Percentiles rank a stretch among this genome's conserved stretches.
These are phyloP conservation scores for Protea cynaroides DNA, from an alignment of 164 flowering plant species.

Conservation along the genomic window DNA sequence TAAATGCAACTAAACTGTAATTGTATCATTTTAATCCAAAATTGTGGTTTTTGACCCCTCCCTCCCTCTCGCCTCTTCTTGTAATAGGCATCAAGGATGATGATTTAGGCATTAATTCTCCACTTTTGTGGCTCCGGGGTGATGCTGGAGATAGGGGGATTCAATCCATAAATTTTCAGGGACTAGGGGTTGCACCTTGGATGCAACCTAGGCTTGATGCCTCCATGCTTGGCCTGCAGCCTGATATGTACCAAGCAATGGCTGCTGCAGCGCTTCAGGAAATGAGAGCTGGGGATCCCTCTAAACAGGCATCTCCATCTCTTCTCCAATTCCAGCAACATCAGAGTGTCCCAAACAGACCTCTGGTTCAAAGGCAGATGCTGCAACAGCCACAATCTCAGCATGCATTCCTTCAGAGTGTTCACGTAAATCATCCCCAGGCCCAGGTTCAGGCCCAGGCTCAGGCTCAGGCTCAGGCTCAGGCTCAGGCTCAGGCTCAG, in stretches of 20 bases:
- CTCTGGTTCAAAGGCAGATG: slow-evolving; percentile 60
- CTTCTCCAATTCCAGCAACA: slow-evolving; percentile 66
- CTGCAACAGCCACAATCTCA: slow-evolving; percentile 60
- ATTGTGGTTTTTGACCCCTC: not conserved
- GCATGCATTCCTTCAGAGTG: slow-evolving; percentile 37
- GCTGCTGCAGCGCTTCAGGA: slow-evolving; percentile 87
- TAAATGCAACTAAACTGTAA: not conserved
- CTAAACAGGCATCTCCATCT: slow-evolving; percentile 47
- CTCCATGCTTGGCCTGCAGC: slow-evolving; percentile 66
- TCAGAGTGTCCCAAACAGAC: slow-evolving; percentile 33
- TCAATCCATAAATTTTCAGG: slow-evolving; percentile 75
- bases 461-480: slow-evolving; percentile 9
- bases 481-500: slow-evolving; percentile 12
- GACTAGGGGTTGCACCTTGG: slow-evolving; percentile 71
- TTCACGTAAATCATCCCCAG: slow-evolving; percentile 42
- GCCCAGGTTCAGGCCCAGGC: slow-evolving; percentile 25
- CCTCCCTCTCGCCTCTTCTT: not conserved
- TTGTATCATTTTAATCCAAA: not conserved
- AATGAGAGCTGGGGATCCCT: slow-evolving; percentile 56
- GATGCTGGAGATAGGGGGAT: slow-evolving; percentile 61
- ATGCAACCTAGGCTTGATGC: slow-evolving; percentile 84
- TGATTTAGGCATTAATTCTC: slow-evolving; percentile 70
- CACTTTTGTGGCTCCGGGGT: slow-evolving; percentile 80
- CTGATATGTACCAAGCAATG: slow-evolving; percentile 82
- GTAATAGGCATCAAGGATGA: slow-evolving; percentile 57